phyloP scores from a whole-genome alignment of 2,329 filamentous ascomycete species.

The Fusarium pseudoanthophilum region DNA sequence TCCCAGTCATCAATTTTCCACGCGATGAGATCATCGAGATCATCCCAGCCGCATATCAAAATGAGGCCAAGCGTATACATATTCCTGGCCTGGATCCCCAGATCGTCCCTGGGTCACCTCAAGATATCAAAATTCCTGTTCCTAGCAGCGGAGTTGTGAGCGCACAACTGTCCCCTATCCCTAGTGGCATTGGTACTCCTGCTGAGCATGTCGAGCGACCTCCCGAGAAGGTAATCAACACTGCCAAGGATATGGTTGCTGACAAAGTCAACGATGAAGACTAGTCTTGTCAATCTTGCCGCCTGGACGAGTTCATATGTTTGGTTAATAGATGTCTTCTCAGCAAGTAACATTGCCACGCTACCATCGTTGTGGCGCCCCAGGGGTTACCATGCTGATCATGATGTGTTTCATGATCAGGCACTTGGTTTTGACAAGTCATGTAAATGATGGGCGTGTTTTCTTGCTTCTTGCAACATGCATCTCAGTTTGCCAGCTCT shows the following conservation, averaged over 20 bases:
- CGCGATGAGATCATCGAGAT: slow-evolving; percentile 99
- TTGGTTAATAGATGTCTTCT: background rate
- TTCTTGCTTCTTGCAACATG: slow-evolving; percentile 18
- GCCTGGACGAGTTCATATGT: background rate
- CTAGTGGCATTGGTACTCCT: slow-evolving; percentile 59
- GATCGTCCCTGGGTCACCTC: slow-evolving; percentile 80
- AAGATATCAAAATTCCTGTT: slow-evolving; percentile 83
- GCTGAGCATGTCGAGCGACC: slow-evolving; percentile 57
- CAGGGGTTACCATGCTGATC: slow-evolving; percentile 24
- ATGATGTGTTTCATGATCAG: slow-evolving; percentile 33
- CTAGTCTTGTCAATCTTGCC: slow-evolving; percentile 40
- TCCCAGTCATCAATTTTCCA: slow-evolving; percentile 91
- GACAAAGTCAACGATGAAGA: slow-evolving; percentile 66
- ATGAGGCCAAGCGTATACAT: slow-evolving; percentile 89
- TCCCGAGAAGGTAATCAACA: slow-evolving; percentile 62
- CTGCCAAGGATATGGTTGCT: slow-evolving; percentile 60
- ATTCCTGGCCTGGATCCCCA: slow-evolving; percentile 76
- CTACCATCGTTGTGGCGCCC: background rate
- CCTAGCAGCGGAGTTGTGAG: slow-evolving; percentile 55
- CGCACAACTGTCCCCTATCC: slow-evolving; percentile 59
- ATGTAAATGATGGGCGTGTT: background rate
- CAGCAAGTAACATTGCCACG: background rate
- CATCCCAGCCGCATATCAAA: slow-evolving; percentile 96
- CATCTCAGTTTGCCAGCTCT: slow-evolving; percentile 25
- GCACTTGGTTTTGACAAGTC: slow-evolving; percentile 28